A percentile compares a stretch with the other conserved stretches of the same genome.
These are phyloP conservation scores for Geotrichum restrictum DNA, from an alignment of 1,139 yeast genomes.

Conservation along the genomic window DNA sequence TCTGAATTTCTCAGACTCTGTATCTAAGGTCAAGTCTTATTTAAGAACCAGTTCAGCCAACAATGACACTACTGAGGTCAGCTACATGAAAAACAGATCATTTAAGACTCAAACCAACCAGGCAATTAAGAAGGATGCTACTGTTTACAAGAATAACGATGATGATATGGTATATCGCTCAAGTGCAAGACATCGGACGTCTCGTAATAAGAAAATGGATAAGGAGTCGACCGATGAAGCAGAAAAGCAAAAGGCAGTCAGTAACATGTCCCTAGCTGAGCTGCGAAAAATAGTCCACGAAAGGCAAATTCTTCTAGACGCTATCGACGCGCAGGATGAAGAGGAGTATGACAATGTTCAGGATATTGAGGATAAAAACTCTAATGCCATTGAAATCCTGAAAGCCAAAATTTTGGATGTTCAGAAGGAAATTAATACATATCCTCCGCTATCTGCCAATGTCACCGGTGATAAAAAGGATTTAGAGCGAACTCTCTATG, in stretches of 20 bases:
- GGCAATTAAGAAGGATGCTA: slow-evolving; percentile 46
- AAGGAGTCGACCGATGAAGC: slow-evolving; percentile 47
- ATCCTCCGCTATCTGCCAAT: slow-evolving; percentile 36
- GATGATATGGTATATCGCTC: slow-evolving; percentile 67
- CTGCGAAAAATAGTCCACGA: slow-evolving; percentile 64
- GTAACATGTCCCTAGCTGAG: slow-evolving; percentile 42
- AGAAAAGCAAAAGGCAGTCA: slow-evolving; percentile 20
- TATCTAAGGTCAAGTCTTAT: slow-evolving; percentile 51
- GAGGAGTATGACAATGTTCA: slow-evolving; percentile 49
- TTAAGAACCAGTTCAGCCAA: slow-evolving; percentile 28
- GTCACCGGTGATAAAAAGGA: slow-evolving; percentile 37
- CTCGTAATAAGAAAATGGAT: slow-evolving; percentile 15
- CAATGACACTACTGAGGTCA: slow-evolving; percentile 26
- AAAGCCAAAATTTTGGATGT: slow-evolving; percentile 57
- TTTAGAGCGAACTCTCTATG: slow-evolving; percentile 50
- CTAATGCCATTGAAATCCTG: slow-evolving; percentile 56
- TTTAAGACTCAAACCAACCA: slow-evolving; percentile 33
- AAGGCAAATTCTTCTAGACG: slow-evolving; percentile 65
- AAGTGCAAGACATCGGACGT: slow-evolving; percentile 55
- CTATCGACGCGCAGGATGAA: slow-evolving; percentile 67
- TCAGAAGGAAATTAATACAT: slow-evolving; percentile 48
- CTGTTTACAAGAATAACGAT: slow-evolving; percentile 59
- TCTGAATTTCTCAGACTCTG: slow-evolving; percentile 48
- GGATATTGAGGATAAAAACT: slow-evolving; percentile 44
- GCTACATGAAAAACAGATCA: slow-evolving; percentile 32